Evolutionary conservation across 2,329 filamentous ascomycete species (phyloP).

Genomic region (Trichoderma afroharzianum): DNA sequence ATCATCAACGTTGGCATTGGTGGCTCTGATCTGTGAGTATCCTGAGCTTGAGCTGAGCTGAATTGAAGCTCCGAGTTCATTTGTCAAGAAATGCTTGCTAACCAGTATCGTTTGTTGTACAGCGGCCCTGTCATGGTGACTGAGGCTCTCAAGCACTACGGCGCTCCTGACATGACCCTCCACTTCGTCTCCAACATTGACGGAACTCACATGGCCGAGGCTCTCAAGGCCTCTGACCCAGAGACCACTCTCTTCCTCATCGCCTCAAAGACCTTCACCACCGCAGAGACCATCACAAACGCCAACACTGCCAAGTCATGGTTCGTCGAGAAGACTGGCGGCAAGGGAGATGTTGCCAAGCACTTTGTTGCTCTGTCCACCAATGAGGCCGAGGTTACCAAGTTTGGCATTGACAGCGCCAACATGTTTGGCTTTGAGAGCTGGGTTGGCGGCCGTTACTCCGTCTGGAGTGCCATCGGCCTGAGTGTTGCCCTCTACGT

Average conservation of each 20-base stretch:
- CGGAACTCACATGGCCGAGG: constrained; percentile 95
- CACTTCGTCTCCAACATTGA: constrained; percentile 99
- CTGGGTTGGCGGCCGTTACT: constrained; percentile 98
- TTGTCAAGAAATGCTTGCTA: background rate
- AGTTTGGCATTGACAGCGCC: constrained; percentile 97
- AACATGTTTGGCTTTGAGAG: constrained; percentile 99
- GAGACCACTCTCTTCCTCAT: constrained; percentile 99
- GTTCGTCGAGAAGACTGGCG: constrained; percentile 79
- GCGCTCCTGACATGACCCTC: constrained; percentile 77
- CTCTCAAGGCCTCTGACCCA: constrained; percentile 80
- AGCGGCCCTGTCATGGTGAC: constrained; percentile 98
- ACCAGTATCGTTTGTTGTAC: constrained; percentile 12
- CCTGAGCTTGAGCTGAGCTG: too few relatives aligned
- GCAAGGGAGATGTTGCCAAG: constrained; percentile 89
- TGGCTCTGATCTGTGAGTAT: constrained; percentile 87
- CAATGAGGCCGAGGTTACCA: constrained; percentile 91
- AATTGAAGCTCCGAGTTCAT: background rate
- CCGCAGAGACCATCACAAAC: constrained; percentile 94
- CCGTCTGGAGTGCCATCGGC: constrained; percentile 97
- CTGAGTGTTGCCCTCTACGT: constrained; percentile 92
- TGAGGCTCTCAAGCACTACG: constrained; percentile 94
- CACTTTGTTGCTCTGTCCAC: constrained; percentile 98
- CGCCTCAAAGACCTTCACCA: constrained; percentile 99
- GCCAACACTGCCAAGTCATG: constrained; percentile 95
- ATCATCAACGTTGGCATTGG: constrained; percentile 98